Conservation (phyloP, 2,329 filamentous ascomycete species). For the Paramyrothecium roridum region DNA sequence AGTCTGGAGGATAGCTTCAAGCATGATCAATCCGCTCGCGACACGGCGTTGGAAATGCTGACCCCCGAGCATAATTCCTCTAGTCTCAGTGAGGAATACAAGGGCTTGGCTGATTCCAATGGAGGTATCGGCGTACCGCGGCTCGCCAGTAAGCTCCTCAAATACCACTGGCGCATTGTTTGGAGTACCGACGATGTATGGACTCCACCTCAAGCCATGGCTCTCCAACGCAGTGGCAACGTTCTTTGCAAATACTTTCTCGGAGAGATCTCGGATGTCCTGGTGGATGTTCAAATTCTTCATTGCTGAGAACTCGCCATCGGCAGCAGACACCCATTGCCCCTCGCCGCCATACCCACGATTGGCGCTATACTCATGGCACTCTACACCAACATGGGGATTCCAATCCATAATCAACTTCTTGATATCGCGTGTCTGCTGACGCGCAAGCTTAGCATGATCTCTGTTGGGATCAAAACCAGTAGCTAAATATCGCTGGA, state of each 20-base stretch:
- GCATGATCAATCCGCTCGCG: conserved; percentile 21
- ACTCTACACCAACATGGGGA: conserved; percentile 27
- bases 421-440: conserved; percentile 27
- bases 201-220: conserved; percentile 21
- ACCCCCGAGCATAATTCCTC: conserved; percentile 23
- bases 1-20: conserved; percentile 21
- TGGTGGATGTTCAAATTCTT: conserved; percentile 29
- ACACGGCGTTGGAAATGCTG: conserved; percentile 26
- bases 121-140: conserved; percentile 25
- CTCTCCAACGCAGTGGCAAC: conserved; percentile 24
- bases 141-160: conserved; percentile 22
- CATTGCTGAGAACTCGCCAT: conserved; percentile 27
- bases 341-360: conserved; percentile 14
- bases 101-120: conserved; percentile 24
- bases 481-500: conserved; percentile 23
- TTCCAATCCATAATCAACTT: conserved; percentile 18
- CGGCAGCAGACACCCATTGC: conserved; percentile 19
- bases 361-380: conserved; percentile 24
- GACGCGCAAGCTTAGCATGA: conserved; percentile 25
- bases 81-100: conserved; percentile 25
- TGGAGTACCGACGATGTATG: conserved; percentile 18
- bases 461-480: conserved; percentile 29
- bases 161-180: conserved; percentile 10
- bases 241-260: conserved; percentile 22
- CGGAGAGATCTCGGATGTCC: conserved; percentile 22